Evolutionary conservation across 768 basidiomycete genomes (phyloP).

Genomic region (Kwoniella dendrophila): DNA sequence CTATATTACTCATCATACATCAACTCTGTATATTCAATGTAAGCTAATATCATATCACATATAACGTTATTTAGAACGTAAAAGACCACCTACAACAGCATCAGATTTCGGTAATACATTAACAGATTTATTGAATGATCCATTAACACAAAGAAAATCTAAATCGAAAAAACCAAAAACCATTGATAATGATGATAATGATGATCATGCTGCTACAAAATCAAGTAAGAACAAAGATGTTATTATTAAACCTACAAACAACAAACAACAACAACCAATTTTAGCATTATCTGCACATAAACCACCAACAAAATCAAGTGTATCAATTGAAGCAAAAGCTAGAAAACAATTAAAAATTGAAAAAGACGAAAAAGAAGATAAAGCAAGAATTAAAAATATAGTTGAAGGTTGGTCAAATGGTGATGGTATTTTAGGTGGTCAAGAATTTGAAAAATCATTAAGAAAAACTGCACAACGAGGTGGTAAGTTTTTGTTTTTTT

Average conservation of each 20-base stretch:
- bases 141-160: slow-evolving; percentile 22
- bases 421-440: slow-evolving; percentile 39
- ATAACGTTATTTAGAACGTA: slow-evolving; percentile 42
- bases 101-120: slow-evolving; percentile 54
- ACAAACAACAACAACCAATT: slow-evolving; percentile 38
- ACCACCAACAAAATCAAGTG: slow-evolving; percentile 42
- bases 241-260: background rate
- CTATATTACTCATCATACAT: too few relatives aligned
- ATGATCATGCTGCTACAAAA: slow-evolving; percentile 4
- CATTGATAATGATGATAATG: slow-evolving; percentile 10
- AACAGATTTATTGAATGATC: slow-evolving; percentile 49
- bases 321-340: slow-evolving; percentile 50
- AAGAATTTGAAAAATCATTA: slow-evolving; percentile 56
- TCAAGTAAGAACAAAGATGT: background rate
- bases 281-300: slow-evolving; percentile 49
- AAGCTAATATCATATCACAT: too few relatives aligned
- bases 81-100: slow-evolving; percentile 52
- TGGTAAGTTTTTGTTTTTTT: slow-evolving; percentile 43
- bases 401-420: slow-evolving; percentile 54
- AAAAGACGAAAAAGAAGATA: slow-evolving; percentile 55
- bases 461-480: slow-evolving; percentile 57
- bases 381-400: slow-evolving; percentile 53
- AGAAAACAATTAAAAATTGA: slow-evolving; percentile 41
- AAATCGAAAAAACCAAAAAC: slow-evolving; percentile 16
- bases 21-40: too few relatives aligned